These are phyloP conservation scores for Microcos paniculata DNA, from an alignment of 345 rosid species.

Conservation along the genomic window DNA sequence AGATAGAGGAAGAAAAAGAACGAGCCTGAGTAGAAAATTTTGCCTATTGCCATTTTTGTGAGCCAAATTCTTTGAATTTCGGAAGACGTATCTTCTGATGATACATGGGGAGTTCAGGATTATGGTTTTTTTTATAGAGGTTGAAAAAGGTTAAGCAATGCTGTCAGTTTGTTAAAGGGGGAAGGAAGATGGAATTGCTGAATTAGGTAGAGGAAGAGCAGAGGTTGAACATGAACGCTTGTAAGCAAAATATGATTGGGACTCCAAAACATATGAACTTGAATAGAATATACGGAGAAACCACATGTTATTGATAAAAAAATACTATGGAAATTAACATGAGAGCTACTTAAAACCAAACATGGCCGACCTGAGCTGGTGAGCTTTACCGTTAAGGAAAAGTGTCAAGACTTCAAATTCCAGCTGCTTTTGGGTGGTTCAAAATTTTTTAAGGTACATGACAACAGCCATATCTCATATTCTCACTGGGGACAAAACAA, in stretches of 20 bases:
- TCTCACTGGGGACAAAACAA: not conserved
- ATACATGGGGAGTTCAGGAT: not conserved
- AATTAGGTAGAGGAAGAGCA: conserved; percentile 13
- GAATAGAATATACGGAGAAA: not conserved
- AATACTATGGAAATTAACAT: not conserved
- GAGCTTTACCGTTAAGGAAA: conserved; percentile 19
- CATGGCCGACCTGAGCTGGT: not conserved
- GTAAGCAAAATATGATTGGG: conserved; percentile 15
- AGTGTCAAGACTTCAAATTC: not conserved
- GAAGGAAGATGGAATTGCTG: conserved; percentile 3
- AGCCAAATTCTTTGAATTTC: not conserved
- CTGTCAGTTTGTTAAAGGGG: conserved; percentile 8
- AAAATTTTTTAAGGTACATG: not conserved
- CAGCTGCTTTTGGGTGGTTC: not conserved
- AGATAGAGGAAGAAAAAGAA: conserved; percentile 2
- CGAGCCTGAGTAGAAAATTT: not conserved
- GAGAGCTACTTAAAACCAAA: conserved; percentile 26
- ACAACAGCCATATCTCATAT: not conserved
- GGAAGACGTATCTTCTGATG: not conserved
- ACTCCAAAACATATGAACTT: not conserved
- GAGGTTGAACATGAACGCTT: conserved; percentile 22
- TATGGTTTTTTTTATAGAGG: conserved; percentile 11
- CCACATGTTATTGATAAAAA: not conserved
- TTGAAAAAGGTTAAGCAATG: not conserved
- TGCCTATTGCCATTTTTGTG: not conserved